Conservation (phyloP, 2,329 filamentous ascomycete species). For the Podosphaera fusca region DNA sequence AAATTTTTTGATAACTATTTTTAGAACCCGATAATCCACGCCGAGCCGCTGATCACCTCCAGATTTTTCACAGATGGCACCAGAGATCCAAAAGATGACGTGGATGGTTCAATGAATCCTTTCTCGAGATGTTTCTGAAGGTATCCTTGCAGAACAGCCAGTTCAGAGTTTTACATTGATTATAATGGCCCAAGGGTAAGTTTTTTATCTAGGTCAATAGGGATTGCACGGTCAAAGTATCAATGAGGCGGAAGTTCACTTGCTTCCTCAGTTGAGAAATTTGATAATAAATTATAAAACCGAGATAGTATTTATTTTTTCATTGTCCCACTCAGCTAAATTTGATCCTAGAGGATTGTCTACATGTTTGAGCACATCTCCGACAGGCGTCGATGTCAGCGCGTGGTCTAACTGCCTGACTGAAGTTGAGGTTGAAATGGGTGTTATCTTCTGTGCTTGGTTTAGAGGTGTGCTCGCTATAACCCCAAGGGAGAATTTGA, state of each 20-base stretch:
- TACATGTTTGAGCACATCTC: neutral
- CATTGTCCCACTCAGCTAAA: neutral
- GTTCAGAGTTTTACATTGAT: neutral
- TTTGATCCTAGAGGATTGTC: neutral
- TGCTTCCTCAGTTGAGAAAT: neutral
- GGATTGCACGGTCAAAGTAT: neutral
- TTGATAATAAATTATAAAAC: neutral
- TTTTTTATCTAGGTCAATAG: neutral
- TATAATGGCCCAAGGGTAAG: neutral
- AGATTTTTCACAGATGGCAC: neutral
- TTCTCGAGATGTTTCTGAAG: conserved; percentile 1
- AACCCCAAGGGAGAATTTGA: no score
- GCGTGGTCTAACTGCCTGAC: no score
- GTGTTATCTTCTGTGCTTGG: no score
- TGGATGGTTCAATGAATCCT: neutral
- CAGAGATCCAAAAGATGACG: neutral
- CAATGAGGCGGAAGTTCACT: neutral
- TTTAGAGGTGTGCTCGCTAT: no score
- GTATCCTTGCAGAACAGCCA: neutral
- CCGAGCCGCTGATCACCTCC: neutral
- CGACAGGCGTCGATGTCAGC: neutral
- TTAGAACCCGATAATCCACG: neutral
- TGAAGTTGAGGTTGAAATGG: no score
- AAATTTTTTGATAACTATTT: neutral
- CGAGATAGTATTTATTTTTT: neutral